Base-by-base conservation (phyloP, 768 basidiomycete genomes). In the Crepidotus variabilis region DNA sequence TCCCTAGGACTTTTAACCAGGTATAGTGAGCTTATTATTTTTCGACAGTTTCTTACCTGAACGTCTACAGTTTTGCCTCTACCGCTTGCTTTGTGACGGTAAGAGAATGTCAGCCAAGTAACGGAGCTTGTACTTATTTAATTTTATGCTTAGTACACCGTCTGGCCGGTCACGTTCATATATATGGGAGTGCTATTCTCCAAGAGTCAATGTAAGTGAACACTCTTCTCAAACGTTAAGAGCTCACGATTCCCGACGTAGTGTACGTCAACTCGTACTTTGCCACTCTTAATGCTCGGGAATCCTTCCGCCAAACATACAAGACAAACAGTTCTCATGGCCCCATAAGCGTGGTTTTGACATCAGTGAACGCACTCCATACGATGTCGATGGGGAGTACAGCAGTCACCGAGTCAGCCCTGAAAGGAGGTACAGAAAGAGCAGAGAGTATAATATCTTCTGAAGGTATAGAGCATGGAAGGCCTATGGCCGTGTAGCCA, bases 161-260 rank as follows among this genome's bases (percentile, higher is more conserved):
- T 64, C 13, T 64, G 63, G 63, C 63, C 63, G n/a, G 46, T 56
- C 14, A 46, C 52, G 21, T 52, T 64, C 20, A 58, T 64, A 21
- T 61, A 56, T 46, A 50, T 61, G 54, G 60, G 63, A 0, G 35
- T 61, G 18, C 61, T 61, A 33, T 61, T 63, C 34, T 54, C 58
- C 33, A 55, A 61, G 28, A 61, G 58, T 56, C 61, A 63, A 34
- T 35, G 62, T 63, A 13, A 53, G 52, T 46, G 11, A 2, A 18
- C 22, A 3, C n/a, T 49, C 21, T 34, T 11, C 13, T 52, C 28
- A 28, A 35, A 6, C 7, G 11, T 14, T 6, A 46, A 11, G 2
- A 45, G 45, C 11, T 45, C 23, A 32, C 23, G n/a, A 39, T 51
- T 33, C 2, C 8, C 4, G 28, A 28, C 50, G 14, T 23, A 53